phyloP scores from a whole-genome alignment of 352 stramenopile genomes.

The Globisporangium megalacanthum region DNA sequence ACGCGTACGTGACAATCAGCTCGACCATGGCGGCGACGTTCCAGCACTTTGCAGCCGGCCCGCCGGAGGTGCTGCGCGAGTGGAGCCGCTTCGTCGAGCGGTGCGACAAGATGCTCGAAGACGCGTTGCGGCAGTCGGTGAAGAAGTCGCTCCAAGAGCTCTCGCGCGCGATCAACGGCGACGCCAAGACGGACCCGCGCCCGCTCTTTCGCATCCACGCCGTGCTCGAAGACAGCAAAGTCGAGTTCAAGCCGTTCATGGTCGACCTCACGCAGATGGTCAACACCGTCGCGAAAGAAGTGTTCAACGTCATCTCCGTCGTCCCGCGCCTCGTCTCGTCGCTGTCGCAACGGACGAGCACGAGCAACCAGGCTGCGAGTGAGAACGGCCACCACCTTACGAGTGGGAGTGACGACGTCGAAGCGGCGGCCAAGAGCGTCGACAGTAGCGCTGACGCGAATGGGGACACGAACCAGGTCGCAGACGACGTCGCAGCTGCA shows the following conservation, averaged over 20 bases:
- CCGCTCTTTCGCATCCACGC: conserved; percentile 92
- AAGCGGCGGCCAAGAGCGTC: not conserved
- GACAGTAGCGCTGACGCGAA: conserved; percentile 1
- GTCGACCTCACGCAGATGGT: conserved; percentile 93
- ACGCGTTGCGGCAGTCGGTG: conserved; percentile 87
- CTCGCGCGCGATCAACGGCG: conserved; percentile 92
- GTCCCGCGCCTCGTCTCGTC: conserved; percentile 82
- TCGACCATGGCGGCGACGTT: conserved; percentile 91
- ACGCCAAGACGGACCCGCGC: conserved; percentile 88
- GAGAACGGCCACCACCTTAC: not conserved
- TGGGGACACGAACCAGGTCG: conserved; percentile 1
- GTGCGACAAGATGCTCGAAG: conserved; percentile 89
- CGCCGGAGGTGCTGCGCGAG: conserved; percentile 88
- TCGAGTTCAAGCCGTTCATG: conserved; percentile 94
- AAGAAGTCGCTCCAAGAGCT: conserved; percentile 95
- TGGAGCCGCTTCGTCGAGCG: conserved; percentile 89
- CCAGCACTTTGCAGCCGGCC: conserved; percentile 86
- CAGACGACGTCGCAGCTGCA: not conserved
- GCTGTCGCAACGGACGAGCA: conserved; percentile 17
- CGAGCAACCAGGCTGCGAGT: conserved; percentile 19
- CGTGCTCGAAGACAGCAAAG: conserved; percentile 89
- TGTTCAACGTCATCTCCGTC: conserved; percentile 92
- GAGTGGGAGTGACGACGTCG: too few species aligned
- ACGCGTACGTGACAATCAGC: conserved; percentile 82
- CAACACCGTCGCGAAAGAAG: conserved; percentile 92